Conservation (phyloP, 192 early-diverging fungal genomes). For the Chytriomyces confervae region DNA sequence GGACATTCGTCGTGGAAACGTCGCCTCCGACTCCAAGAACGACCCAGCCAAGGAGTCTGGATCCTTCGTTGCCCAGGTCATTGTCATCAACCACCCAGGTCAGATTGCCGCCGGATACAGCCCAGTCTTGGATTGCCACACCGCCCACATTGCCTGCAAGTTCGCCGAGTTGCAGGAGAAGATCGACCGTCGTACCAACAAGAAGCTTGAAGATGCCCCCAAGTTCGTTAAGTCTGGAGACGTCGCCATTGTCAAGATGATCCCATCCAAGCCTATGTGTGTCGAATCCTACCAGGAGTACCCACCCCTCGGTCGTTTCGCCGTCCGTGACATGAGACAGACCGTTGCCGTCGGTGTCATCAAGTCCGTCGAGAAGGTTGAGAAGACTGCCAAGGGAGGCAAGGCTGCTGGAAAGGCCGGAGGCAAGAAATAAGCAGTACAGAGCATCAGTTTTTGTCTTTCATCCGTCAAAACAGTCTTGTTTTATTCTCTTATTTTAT, state of each 20-base stretch:
- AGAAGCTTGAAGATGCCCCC: slow-evolving; percentile 89
- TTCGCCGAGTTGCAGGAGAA: slow-evolving; percentile 90
- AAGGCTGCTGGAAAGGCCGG: slow-evolving; percentile 37
- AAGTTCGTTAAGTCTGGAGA: slow-evolving; percentile 96
- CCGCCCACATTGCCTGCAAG: slow-evolving; percentile 96
- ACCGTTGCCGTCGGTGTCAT: slow-evolving; percentile 98
- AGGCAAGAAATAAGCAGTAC: slow-evolving; percentile 33
- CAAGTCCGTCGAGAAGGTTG: slow-evolving; percentile 81
- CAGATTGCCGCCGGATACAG: slow-evolving; percentile 94
- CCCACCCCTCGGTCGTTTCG: slow-evolving; percentile 95
- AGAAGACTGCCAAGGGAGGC: slow-evolving; percentile 33
- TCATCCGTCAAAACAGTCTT: background rate
- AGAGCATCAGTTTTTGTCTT: background rate
- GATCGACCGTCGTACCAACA: slow-evolving; percentile 95
- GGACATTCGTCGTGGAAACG: slow-evolving; percentile 96
- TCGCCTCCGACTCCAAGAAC: slow-evolving; percentile 96
- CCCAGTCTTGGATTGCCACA: slow-evolving; percentile 95
- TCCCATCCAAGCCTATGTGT: slow-evolving; percentile 96
- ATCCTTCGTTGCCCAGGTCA: slow-evolving; percentile 94
- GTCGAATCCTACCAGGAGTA: slow-evolving; percentile 93
- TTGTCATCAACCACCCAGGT: slow-evolving; percentile 96
- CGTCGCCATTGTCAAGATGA: slow-evolving; percentile 93
- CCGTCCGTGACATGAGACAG: slow-evolving; percentile 97
- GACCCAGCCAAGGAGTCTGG: slow-evolving; percentile 92
- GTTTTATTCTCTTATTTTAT: slow-evolving; percentile 1